phyloP scores from a whole-genome alignment of 1,139 yeast species.

The Hemisphaericaspora xylofermentans region DNA sequence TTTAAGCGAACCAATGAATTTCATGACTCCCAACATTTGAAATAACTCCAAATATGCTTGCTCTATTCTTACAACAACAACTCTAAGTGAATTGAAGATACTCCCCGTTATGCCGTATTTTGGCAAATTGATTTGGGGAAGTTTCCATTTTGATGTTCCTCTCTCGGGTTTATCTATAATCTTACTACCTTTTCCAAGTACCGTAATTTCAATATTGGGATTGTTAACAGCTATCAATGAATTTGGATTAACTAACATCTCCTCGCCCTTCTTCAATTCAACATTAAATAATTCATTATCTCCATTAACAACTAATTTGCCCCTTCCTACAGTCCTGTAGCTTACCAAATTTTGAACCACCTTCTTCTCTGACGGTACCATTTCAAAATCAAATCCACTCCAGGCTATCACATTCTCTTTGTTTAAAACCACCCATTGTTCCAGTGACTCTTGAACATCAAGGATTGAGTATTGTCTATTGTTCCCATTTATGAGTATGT shows the following conservation, averaged over 20 bases:
- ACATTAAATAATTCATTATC: constrained; percentile 34
- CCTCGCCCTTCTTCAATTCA: constrained; percentile 29
- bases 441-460: constrained; percentile 16
- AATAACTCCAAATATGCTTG: background rate
- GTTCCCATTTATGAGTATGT: constrained; percentile 11
- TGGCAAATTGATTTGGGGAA: constrained; percentile 10
- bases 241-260: constrained; percentile 33
- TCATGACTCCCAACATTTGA: background rate
- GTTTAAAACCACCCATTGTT: constrained; percentile 37
- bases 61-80: background rate
- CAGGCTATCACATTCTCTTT: constrained; percentile 41
- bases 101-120: constrained; percentile 8
- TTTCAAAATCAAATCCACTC: constrained; percentile 36
- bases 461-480: constrained; percentile 21
- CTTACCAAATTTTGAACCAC: constrained; percentile 22
- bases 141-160: background rate
- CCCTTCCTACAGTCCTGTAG: constrained; percentile 32
- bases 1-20: background rate
- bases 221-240: constrained; percentile 34
- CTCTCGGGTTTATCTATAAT: background rate
- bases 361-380: background rate
- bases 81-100: background rate
- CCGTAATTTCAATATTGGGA: constrained; percentile 1
- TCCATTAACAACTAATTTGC: constrained; percentile 36
- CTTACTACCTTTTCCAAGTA: background rate